Base-by-base conservation (phyloP, 495 filamentous ascomycete genomes). In the Bryoglossum gracile region DNA sequence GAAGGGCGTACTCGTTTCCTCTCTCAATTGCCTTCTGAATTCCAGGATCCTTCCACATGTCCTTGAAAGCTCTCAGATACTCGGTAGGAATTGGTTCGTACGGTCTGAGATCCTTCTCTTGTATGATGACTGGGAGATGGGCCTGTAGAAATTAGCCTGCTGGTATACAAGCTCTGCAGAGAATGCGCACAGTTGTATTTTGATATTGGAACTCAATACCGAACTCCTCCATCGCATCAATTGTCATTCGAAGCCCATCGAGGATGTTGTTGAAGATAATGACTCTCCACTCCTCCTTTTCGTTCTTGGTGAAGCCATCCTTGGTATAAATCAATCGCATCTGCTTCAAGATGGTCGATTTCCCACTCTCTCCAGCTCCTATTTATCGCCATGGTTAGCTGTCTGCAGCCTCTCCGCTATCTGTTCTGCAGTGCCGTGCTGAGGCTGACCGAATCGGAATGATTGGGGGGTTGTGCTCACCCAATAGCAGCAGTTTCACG, bases 311-410 rank as follows among this genome's bases (percentile, higher is more conserved):
- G 65, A 96, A 97, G 17, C 94, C 92, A 37, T 60, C 57, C 63
- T 87, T 79, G 33, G 88, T 83, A 62, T 98, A 90, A 57, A 98
- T 97, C 66, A 98, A 83, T 61, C 91, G 89, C 92, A 98, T 98
- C 74, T 98, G 92, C 72, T 98, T 98, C 43, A 98, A 77, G 50
- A 98, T 90, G 4, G 92, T 98, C 6, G 92, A 98, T 65, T 98
- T 98, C 35, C 92, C 92, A 23, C 89, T 95, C 70, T 98, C 92
- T 59, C 92, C 92, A 59, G 92, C 92, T 63, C 92, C 92, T 97
- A 64, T 49, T 45, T 36, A 42, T 43, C 4, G 16, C 16, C n/a
- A 51, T n/a, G n/a, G n/a, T 51, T 55, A 51, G 54, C 45, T 24
- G 22, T 42, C n/a, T 43, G 14, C n/a, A n/a, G n/a, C n/a, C n/a